Evolutionary conservation across 2,329 filamentous ascomycete species (phyloP).

Genomic region (Fusarium sp.): DNA sequence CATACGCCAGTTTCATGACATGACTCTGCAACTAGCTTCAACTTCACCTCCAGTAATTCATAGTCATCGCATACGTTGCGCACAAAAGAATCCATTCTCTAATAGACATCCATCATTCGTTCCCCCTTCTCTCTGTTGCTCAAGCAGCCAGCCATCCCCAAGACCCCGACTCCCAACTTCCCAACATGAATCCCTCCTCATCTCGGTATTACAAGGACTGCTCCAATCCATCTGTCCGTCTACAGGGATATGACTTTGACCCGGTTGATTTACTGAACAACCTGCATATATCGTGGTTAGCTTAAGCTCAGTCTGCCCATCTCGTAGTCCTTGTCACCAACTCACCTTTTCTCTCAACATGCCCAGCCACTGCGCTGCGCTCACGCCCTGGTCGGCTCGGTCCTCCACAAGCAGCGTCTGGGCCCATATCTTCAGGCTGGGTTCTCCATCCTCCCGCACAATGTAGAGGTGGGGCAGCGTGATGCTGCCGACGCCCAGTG

Average conservation of each 20-base stretch:
- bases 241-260: constrained; percentile 28
- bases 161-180: constrained; percentile 37
- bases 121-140: constrained; percentile 29
- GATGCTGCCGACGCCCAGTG: constrained; percentile 90
- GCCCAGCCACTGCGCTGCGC: constrained; percentile 92
- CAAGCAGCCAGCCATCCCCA: constrained; percentile 30
- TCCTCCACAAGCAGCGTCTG: constrained; percentile 96
- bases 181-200: constrained; percentile 33
- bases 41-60: not conserved
- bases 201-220: constrained; percentile 38
- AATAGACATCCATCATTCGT: constrained; percentile 40
- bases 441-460: constrained; percentile 94
- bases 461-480: constrained; percentile 92
- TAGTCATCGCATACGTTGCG: constrained; percentile 9
- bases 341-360: constrained; percentile 90
- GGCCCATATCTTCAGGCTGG: constrained; percentile 93
- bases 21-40: not conserved
- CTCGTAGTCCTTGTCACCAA: constrained; percentile 17
- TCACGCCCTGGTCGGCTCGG: constrained; percentile 90
- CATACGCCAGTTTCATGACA: constrained; percentile 3
- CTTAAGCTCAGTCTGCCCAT: not conserved
- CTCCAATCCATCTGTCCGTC: constrained; percentile 29
- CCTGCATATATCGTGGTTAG: constrained; percentile 40
- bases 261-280: constrained; percentile 47
- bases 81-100: constrained; percentile 40